A percentile compares a stretch with the other conserved stretches of the same genome.
These are phyloP conservation scores for Chlorella sp. DNA, from an alignment of 139 green algal genomes.

Conservation along the genomic window DNA sequence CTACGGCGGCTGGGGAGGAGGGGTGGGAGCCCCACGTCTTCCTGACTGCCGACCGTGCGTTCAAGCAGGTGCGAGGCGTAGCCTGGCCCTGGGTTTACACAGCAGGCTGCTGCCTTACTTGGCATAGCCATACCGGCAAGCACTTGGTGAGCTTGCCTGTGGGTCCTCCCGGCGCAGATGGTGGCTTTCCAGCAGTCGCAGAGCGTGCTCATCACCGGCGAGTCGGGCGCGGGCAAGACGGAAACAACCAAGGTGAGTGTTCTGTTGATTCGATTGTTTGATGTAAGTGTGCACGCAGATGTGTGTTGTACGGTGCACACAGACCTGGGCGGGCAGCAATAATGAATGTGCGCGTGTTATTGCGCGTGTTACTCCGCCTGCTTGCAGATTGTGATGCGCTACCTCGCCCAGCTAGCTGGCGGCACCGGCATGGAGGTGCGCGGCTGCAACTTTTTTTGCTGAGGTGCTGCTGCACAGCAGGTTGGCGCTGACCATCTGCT, in stretches of 20 bases:
- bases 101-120: too few relatives aligned
- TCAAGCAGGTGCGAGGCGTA: slow-evolving; percentile 69
- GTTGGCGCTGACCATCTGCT: too few relatives aligned
- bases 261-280: too few relatives aligned
- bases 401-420: slow-evolving; percentile 83
- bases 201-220: slow-evolving; percentile 73
- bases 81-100: background rate
- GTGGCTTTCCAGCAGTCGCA: slow-evolving; percentile 47
- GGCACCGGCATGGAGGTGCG: slow-evolving; percentile 61
- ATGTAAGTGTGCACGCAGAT: too few relatives aligned
- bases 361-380: too few relatives aligned
- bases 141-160: background rate
- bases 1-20: slow-evolving; percentile 3
- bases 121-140: too few relatives aligned
- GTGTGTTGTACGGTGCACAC: too few relatives aligned
- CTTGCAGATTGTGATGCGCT: slow-evolving; percentile 85
- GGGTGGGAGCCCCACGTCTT: slow-evolving; percentile 81
- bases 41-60: slow-evolving; percentile 80
- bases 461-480: too few relatives aligned
- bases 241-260: slow-evolving; percentile 87
- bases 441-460: background rate
- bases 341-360: too few relatives aligned
- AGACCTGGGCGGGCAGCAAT: too few relatives aligned
- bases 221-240: slow-evolving; percentile 92
- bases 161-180: slow-evolving; percentile 25